Base-by-base conservation (phyloP, 139 green algal genomes). In the Chlamydomonas sp. region DNA sequence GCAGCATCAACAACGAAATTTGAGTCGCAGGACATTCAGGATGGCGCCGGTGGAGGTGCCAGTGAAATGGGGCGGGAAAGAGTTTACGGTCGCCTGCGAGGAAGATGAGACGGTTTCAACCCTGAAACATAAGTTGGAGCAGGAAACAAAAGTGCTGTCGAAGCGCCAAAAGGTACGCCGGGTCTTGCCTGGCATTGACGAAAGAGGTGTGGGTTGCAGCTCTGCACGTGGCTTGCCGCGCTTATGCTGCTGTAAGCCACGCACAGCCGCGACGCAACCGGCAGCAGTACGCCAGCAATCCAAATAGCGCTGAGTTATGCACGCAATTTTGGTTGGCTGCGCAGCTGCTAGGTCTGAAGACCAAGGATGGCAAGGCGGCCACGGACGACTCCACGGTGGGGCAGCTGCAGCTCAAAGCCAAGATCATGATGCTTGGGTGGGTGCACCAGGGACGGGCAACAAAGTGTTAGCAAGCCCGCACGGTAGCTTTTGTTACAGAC, bases 341-440 rank as follows among this genome's bases (percentile, higher is more conserved):
- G 7, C 75, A 98, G 93, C 89, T 98, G 61, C 81, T 98, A 20
- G 96, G 95, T 3, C 85, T 99, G 2, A 98, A 98, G 84, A 89
- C 84, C 0, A 92, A 93, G 67, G 93, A 90, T 18, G 91, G 92
- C 59, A 96, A 96, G 66, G 49, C 84, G 8, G 92, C 94, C 0
- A 85, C 62, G 0, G 94, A 97, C 66, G 89, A 93, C 9, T 85
- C 61, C 8, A 16, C 62, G n/a, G 59, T 97, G 18, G 49, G 49
- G 0, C 92, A 96, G 17, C 88, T 98, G 20, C 31, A 97, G 89
- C 90, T 94, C 14, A 92, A 89, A 4, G 77, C 87, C 7, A 96
- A 95, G 61, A 80, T 99, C 67, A 98, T 97, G 92, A 90, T 98
- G 90, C 95, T 98, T 90, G 96, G 96, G 90, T 95, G 66, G 62